phyloP scores from a whole-genome alignment of 495 filamentous ascomycete species.

The Aspergillus indologenus region DNA sequence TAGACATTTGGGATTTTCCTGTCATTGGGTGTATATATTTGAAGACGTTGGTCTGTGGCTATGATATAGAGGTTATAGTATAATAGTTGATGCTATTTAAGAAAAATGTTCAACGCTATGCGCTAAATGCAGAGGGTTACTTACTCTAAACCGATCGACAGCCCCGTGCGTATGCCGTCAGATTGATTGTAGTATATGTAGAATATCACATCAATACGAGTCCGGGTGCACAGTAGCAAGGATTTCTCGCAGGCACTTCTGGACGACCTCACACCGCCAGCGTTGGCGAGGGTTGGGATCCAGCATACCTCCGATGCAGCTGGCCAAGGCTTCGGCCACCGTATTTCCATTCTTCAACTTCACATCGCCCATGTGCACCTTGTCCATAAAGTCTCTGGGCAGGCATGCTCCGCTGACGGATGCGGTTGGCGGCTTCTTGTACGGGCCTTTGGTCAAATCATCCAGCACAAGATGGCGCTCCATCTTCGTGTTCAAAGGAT shows the following conservation, averaged over 20 bases:
- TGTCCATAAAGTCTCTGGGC: slow-evolving; percentile 37
- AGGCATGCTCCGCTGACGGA: slow-evolving; percentile 19
- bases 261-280: slow-evolving; percentile 39
- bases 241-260: slow-evolving; percentile 23
- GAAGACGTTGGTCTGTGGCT: too few relatives aligned
- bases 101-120: too few relatives aligned
- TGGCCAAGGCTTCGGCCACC: slow-evolving; percentile 38
- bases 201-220: too few relatives aligned
- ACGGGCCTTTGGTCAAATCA: slow-evolving; percentile 36
- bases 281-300: slow-evolving; percentile 36
- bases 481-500: slow-evolving; percentile 51
- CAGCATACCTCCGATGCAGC: slow-evolving; percentile 48
- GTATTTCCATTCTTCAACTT: slow-evolving; percentile 27
- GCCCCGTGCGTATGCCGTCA: too few relatives aligned
- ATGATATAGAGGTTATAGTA: too few relatives aligned
- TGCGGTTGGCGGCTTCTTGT: slow-evolving; percentile 1
- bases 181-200: too few relatives aligned
- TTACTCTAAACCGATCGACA: too few relatives aligned
- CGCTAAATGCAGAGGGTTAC: too few relatives aligned
- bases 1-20: too few relatives aligned
- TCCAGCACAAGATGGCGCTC: slow-evolving; percentile 49
- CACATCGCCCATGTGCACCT: slow-evolving; percentile 34
- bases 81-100: too few relatives aligned
- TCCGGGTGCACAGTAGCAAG: not conserved
- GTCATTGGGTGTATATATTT: too few relatives aligned